phyloP scores from a whole-genome alignment of 2,329 filamentous ascomycete species.

The Colletotrichum kahawae region DNA sequence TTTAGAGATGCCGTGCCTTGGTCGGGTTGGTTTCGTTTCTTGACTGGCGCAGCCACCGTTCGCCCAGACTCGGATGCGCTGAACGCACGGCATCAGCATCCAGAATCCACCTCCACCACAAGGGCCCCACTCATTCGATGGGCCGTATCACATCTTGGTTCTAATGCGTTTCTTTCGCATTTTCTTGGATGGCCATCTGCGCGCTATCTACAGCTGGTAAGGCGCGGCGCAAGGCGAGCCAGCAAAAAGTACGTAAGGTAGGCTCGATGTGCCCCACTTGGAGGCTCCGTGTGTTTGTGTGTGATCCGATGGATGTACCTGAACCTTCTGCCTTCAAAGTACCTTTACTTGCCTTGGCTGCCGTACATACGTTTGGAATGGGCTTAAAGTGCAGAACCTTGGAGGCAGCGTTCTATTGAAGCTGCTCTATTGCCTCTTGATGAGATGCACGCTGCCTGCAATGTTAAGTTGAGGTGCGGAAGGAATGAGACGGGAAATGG shows the following conservation, averaged over 20 bases:
- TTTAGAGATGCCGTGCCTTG: neutral
- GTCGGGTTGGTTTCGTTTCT: slow-evolving; percentile 7
- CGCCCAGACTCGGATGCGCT: neutral
- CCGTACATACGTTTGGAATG: neutral
- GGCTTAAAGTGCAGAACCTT: neutral
- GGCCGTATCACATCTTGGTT: neutral
- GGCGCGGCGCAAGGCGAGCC: neutral
- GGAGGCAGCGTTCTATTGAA: neutral
- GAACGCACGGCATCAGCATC: neutral
- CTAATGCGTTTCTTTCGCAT: slow-evolving; percentile 33
- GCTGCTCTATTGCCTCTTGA: neutral
- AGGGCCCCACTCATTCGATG: neutral
- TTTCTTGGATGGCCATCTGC: slow-evolving; percentile 17
- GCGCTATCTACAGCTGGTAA: neutral
- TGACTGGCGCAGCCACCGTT: slow-evolving; percentile 4
- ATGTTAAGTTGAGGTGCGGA: neutral
- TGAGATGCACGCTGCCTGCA: neutral
- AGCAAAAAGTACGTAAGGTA: neutral
- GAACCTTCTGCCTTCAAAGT: neutral
- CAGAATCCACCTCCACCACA: neutral
- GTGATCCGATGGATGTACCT: neutral
- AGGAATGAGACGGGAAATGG: neutral
- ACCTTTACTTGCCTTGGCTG: neutral
- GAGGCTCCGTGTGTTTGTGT: neutral
- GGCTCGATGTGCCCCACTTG: neutral